Conservation (phyloP, 2,329 filamentous ascomycete species). For the Aspergillus clavatus region DNA sequence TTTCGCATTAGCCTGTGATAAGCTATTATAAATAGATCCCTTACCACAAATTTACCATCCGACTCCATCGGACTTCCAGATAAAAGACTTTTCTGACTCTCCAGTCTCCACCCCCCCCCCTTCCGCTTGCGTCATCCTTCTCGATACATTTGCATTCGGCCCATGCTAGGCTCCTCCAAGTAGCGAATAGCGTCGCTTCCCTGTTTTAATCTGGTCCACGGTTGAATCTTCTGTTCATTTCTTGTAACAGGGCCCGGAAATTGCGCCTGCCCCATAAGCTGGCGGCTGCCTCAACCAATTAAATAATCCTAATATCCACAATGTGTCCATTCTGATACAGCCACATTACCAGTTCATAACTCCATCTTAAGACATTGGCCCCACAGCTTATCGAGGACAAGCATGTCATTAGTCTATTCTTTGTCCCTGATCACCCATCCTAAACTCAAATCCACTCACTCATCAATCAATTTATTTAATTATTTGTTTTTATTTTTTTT, state of each 20-base stretch:
- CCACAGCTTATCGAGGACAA: background rate
- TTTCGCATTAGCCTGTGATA: background rate
- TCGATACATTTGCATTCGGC: no score
- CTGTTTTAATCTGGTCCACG: background rate
- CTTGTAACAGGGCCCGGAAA: background rate
- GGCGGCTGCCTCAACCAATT: background rate
- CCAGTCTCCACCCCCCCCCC: no score
- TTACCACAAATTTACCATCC: no score
- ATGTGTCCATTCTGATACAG: background rate
- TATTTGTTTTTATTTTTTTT: no score
- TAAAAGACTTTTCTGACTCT: background rate
- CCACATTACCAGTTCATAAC: background rate
- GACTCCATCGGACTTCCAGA: constrained; percentile 1
- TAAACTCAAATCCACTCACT: background rate
- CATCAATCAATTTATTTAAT: background rate
- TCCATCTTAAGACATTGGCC: background rate
- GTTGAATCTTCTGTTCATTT: background rate
- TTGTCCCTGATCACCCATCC: background rate
- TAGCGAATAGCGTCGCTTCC: no score
- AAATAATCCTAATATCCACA: background rate
- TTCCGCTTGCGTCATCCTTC: background rate
- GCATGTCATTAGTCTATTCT: background rate
- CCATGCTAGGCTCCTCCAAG: no score
- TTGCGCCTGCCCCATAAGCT: no score
- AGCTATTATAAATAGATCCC: background rate